Evolutionary conservation across 106 monocot genomes (phyloP).

Genomic region (Apostasia shenzhenica): DNA sequence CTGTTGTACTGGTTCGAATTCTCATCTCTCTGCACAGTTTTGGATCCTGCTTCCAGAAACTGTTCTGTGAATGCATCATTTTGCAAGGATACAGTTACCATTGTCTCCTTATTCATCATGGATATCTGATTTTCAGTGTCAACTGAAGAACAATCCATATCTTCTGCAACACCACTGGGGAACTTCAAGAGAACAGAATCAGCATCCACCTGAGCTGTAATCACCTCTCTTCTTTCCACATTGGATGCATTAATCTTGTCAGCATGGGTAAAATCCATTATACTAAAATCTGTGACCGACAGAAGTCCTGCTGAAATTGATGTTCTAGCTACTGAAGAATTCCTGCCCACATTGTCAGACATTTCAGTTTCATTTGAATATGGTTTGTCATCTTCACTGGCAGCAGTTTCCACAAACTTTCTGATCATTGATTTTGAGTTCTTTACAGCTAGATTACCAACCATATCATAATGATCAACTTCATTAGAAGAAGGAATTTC

Average conservation of each 20-base stretch:
- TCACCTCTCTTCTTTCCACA: conserved; percentile 4
- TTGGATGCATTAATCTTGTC: neutral
- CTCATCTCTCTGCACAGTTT: conserved; percentile 10
- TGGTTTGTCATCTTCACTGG: conserved; percentile 9
- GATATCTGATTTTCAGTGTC: conserved; percentile 7
- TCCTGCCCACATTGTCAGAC: neutral
- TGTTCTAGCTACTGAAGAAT: neutral
- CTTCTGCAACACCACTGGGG: conserved; percentile 5
- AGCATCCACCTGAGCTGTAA: conserved; percentile 1
- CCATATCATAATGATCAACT: conserved; percentile 6
- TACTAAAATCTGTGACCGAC: neutral
- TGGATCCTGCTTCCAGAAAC: neutral
- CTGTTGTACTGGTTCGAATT: neutral
- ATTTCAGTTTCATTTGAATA: conserved; percentile 6
- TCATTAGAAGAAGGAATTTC: conserved; percentile 3
- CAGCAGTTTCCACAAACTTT: conserved; percentile 1
- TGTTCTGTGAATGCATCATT: conserved; percentile 6
- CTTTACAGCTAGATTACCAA: conserved; percentile 1
- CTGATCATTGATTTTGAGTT: neutral
- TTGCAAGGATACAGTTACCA: neutral
- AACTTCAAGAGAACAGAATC: conserved; percentile 2
- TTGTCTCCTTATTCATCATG: neutral
- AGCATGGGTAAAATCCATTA: neutral
- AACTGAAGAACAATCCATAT: conserved; percentile 1
- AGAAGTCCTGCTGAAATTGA: neutral